Base-by-base conservation (phyloP, 148 eudicot genomes). In the Spergularia bocconei region DNA sequence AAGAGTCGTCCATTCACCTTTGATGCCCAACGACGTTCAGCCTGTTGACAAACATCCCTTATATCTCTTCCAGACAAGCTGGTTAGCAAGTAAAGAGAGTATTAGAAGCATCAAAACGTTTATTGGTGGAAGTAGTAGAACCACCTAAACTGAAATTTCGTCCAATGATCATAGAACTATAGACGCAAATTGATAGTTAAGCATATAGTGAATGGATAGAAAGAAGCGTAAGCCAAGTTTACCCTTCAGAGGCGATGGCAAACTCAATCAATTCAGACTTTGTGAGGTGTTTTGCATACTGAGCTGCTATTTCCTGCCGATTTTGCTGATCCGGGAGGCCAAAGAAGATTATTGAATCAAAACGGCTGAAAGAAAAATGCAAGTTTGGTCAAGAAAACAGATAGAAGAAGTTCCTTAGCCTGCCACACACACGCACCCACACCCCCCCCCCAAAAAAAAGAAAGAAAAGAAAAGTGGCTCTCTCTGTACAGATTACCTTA, bases 1-100 rank as follows among this genome's bases (percentile, higher is more conserved):
- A 25, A 13, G 7, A 62, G 3, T 13, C 6, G 36, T 9, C 8
- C 2, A 16, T 19, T 82, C 80, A 92, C 99, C 99, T 91, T 96
- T 55, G 99, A 89, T 72, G 98, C 99, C 98, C 99, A 96, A 39
- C 84, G 94, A 13, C 99, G 82, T 82, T 96, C 99, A 44, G 99
- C 98, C 82, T 96, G 99, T 79, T 89, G 98, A 82, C 98, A 92
- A 20, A 91, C 88, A 67, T 96, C 98, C 63, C 97, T 84, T 63
- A 91, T 92, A 82, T 92, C 98, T 64, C 99, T 81, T 71, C 98
- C 99, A 59, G 98, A 89, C 90, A 96, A 88, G 38, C 99, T 96
- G 85, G 52, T 67, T 48, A 44, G 41, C 29, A 55, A 62, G 11
- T 4, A 52, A 52, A 59, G 60, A 79, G 63, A 21, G 36, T 2